These are phyloP conservation scores for Aureobasidium sp. DNA, from an alignment of 2,329 filamentous ascomycete species.

Conservation along the genomic window DNA sequence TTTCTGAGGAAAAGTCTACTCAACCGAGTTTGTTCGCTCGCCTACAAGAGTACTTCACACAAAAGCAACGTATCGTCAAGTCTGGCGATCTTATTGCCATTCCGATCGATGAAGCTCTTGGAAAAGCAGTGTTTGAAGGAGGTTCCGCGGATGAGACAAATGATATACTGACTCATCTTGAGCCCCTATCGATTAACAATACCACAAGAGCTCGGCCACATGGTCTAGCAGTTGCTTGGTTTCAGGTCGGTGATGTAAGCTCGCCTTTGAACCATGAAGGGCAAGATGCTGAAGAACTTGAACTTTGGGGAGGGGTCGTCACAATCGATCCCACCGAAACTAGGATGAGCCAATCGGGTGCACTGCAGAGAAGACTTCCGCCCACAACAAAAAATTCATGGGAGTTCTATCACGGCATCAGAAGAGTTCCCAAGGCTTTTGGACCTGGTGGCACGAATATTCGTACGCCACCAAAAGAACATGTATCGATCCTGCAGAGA, in stretches of 20 bases:
- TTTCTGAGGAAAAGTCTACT: conserved; percentile 76
- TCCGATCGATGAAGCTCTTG: conserved; percentile 78
- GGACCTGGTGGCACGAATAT: conserved; percentile 49
- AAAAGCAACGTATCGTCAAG: conserved; percentile 72
- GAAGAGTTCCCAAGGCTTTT: conserved; percentile 52
- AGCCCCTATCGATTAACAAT: conserved; percentile 16
- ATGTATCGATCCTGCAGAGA: conserved; percentile 43
- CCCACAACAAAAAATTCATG: conserved; percentile 69
- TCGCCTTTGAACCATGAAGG: conserved; percentile 41
- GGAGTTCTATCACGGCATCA: conserved; percentile 79
- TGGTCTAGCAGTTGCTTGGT: conserved; percentile 66
- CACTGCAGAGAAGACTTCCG: conserved; percentile 73
- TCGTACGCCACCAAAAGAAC: conserved; percentile 32
- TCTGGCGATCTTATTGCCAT: conserved; percentile 84
- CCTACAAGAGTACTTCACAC: conserved; percentile 81
- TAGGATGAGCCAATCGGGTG: conserved; percentile 86
- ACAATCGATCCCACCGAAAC: conserved; percentile 81
- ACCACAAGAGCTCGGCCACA: conserved; percentile 35
- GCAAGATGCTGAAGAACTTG: conserved; percentile 53
- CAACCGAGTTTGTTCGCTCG: conserved; percentile 82
- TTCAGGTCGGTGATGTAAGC: conserved; percentile 72
- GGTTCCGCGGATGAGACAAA: conserved; percentile 64
- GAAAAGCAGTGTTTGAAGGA: conserved; percentile 70
- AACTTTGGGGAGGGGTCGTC: conserved; percentile 78
- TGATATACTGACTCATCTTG: conserved; percentile 12